These are phyloP conservation scores for Glutinoglossum americanum DNA, from an alignment of 495 filamentous ascomycete species.

Conservation along the genomic window DNA sequence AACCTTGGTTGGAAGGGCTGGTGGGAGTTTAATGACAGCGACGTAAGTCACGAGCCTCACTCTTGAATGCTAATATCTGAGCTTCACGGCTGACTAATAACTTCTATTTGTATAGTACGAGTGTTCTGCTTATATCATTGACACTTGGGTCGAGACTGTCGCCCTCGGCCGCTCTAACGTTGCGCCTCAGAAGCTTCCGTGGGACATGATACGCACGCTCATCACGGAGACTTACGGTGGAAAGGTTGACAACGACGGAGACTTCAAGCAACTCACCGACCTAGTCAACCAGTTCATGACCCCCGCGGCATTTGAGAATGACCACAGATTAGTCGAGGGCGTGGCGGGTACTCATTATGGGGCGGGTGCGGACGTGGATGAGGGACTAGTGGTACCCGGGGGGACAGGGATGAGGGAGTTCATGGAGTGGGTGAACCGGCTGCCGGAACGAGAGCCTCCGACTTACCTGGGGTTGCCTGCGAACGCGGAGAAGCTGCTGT, in stretches of 20 bases:
- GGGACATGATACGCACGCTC: conserved; percentile 88
- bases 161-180: conserved; percentile 76
- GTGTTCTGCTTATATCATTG: conserved; percentile 87
- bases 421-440: conserved; percentile 68
- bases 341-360: conserved; percentile 21
- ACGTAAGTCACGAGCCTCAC: conserved; percentile 42
- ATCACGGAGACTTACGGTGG: conserved; percentile 90
- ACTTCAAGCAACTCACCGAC: conserved; percentile 47
- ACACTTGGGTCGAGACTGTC: conserved; percentile 74
- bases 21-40: conserved; percentile 99
- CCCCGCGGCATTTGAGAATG: conserved; percentile 70
- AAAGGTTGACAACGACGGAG: conserved; percentile 85
- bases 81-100: conserved; percentile 15
- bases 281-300: conserved; percentile 64
- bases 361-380: conserved; percentile 23
- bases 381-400: conserved; percentile 50
- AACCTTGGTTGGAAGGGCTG: conserved; percentile 94
- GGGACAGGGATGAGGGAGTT: conserved; percentile 72
- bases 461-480: conserved; percentile 91
- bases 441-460: conserved; percentile 90
- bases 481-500: conserved; percentile 86
- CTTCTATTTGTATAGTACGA: conserved; percentile 45
- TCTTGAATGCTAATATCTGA: neutral
- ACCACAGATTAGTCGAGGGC: conserved; percentile 65
- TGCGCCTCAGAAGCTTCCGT: conserved; percentile 79